A percentile compares a stretch with the other conserved stretches of the same genome.
phyloP scores from a whole-genome alignment of 768 basidiomycete species.

The Phaeolepiota aurea region DNA sequence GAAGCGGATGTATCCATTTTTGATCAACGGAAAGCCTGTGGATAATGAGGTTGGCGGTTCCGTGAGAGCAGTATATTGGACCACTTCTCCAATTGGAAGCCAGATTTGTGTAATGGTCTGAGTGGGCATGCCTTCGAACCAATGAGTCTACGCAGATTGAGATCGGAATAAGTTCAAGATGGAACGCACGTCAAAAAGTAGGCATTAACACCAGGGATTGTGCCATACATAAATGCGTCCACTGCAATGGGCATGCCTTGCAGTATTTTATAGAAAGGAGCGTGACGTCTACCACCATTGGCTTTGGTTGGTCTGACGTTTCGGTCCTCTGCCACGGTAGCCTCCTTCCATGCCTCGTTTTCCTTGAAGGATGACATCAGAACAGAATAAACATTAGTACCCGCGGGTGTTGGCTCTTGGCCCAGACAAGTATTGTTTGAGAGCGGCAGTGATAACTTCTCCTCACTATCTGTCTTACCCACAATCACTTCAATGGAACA shows the following conservation, averaged over 20 bases:
- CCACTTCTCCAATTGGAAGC: conserved; percentile 84
- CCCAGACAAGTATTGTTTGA: not conserved
- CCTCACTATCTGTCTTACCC: no score
- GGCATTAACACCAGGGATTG: conserved; percentile 80
- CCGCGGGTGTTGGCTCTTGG: conserved; percentile 4
- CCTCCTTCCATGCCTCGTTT: conserved; percentile 80
- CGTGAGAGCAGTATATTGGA: conserved; percentile 93
- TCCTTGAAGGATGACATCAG: conserved; percentile 87
- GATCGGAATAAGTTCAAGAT: no score
- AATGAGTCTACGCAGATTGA: no score
- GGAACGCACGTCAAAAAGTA: conserved; percentile 78
- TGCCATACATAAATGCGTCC: conserved; percentile 93
- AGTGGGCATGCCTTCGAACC: conserved; percentile 93
- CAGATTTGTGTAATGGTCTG: conserved; percentile 93
- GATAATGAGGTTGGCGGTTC: conserved; percentile 85
- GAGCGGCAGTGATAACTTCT: no score
- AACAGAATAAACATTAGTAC: conserved; percentile 57
- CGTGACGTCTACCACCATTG: conserved; percentile 53
- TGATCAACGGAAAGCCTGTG: conserved; percentile 87
- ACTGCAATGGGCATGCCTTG: conserved; percentile 98
- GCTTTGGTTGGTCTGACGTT: conserved; percentile 35
- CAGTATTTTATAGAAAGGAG: conserved; percentile 93
- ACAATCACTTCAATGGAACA: no score
- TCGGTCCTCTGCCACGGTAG: conserved; percentile 41
- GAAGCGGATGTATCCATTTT: conserved; percentile 84